Percentiles rank a stretch among this genome's conserved stretches.
These are phyloP conservation scores for Secale cereale DNA, from an alignment of 176 grass and related monocot genomes.

Conservation along the genomic window DNA sequence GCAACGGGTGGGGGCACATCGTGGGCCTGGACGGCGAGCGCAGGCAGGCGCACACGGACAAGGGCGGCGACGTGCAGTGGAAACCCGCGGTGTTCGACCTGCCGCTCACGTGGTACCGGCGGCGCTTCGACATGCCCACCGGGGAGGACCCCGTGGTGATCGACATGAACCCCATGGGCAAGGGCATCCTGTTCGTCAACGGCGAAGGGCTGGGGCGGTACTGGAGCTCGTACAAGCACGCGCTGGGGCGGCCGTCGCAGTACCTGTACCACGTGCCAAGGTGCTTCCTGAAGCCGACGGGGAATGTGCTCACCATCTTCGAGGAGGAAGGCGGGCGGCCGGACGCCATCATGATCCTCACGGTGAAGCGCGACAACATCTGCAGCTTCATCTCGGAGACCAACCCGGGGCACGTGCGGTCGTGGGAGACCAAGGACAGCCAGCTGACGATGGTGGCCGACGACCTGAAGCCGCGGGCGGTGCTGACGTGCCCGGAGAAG, in stretches of 20 bases:
- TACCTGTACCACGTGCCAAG: conserved; percentile 70
- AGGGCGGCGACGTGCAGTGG: conserved; percentile 53
- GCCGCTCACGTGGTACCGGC: conserved; percentile 73
- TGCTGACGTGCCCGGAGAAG: conserved; percentile 44
- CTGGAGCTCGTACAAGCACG: conserved; percentile 68
- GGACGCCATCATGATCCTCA: conserved; percentile 65
- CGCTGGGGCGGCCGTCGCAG: conserved; percentile 74
- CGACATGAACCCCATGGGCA: conserved; percentile 68
- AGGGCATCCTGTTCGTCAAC: conserved; percentile 69
- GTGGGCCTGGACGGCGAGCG: conserved; percentile 61
- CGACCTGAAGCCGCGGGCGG: conserved; percentile 39
- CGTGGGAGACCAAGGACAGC: conserved; percentile 54
- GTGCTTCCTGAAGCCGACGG: conserved; percentile 41
- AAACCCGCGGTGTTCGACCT: conserved; percentile 6
- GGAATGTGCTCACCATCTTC: conserved; percentile 64
- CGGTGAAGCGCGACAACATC: conserved; percentile 92
- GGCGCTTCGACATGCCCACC: conserved; percentile 57
- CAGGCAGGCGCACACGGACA: conserved; percentile 33
- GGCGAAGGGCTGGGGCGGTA: conserved; percentile 67
- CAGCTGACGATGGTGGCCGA: conserved; percentile 26
- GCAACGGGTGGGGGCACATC: conserved; percentile 74
- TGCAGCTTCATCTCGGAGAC: conserved; percentile 73
- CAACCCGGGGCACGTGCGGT: conserved; percentile 50
- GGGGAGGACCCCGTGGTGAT: conserved; percentile 58
- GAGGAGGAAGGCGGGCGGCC: conserved; percentile 70